These are phyloP conservation scores for Erucastrum elatum DNA, from an alignment of 345 rosid genomes.

Conservation along the genomic window DNA sequence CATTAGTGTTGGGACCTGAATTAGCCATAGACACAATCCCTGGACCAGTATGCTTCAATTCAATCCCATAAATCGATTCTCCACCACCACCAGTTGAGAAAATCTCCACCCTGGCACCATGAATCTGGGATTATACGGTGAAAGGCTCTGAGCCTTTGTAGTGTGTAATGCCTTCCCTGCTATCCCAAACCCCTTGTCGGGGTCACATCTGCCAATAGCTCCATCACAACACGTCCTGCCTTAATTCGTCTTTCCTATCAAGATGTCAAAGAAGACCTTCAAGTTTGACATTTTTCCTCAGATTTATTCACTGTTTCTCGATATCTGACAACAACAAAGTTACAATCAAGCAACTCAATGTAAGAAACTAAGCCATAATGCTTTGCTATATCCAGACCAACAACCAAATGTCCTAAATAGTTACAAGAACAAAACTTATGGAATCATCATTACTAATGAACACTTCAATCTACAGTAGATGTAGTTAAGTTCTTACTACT, in stretches of 20 bases:
- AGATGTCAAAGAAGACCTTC: too few relatives aligned
- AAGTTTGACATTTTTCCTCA: too few relatives aligned
- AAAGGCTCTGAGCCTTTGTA: conserved; percentile 74
- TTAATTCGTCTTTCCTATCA: too few relatives aligned
- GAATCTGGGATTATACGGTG: conserved; percentile 79
- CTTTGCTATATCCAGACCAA: neutral
- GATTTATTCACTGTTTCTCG: too few relatives aligned
- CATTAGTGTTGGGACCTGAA: conserved; percentile 68
- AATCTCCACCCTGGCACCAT: conserved; percentile 92
- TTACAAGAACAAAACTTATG: neutral
- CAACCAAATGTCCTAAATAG: neutral
- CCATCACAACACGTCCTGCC: conserved; percentile 67
- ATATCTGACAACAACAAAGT: too few relatives aligned
- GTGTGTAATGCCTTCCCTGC: conserved; percentile 61
- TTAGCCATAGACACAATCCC: conserved; percentile 82
- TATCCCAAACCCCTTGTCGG: conserved; percentile 63
- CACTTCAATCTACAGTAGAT: neutral
- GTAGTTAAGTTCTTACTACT: neutral
- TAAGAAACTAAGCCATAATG: neutral
- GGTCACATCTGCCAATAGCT: conserved; percentile 47
- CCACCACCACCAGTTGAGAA: conserved; percentile 63
- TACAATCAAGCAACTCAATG: conserved; percentile 1
- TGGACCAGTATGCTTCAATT: conserved; percentile 62
- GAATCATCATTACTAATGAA: neutral
- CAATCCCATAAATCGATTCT: conserved; percentile 73